Base-by-base conservation (phyloP, 176 grass and related monocot genomes). In the Lolium rigidum region DNA sequence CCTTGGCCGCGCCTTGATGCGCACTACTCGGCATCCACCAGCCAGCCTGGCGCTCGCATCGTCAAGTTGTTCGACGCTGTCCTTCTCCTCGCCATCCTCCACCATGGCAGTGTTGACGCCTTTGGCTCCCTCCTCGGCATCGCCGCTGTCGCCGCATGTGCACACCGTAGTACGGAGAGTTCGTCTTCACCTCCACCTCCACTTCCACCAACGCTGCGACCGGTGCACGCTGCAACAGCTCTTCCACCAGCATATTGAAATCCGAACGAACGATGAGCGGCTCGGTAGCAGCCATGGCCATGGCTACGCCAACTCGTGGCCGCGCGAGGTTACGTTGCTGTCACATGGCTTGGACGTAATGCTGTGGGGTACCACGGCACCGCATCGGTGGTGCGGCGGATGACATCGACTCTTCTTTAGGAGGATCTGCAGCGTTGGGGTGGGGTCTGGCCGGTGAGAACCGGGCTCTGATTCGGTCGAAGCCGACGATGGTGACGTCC, bases 11-110 rank as follows among this genome's bases (percentile, higher is more conserved):
- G 93, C 91, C 1, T 84, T 95, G 47, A 83, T 95, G 77, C n/a
- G n/a, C n/a, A n/a, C n/a, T n/a, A n/a, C 91, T 95, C 21, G 93
- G 89, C 77, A 93, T 95, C 66, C 94, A 95, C n/a, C n/a, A n/a
- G n/a, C 83, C 94, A 95, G 78, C 94, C 94, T 0, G 89, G 91
- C 0, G 90, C 87, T 43, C 94, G 91, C 31, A 90, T 95, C 6
- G 84, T 93, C 24, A 87, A 92, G 85, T 87, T 91, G 79, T 89
- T 95, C 39, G 87, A 87, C n/a, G 82, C 89, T 0, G 73, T 95
- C 64, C 81, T 95, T 59, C 78, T 95, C 52, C 94, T 95, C 43
- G 91, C 77, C 38, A 91, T 89, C 5, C 84, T 88, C 76, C 94
- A 95, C 91, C 94, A 91, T 39, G 94, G 89, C 56, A 81, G 80